Percentiles rank a stretch among this genome's conserved stretches.
Conservation (phyloP, 129 eudicot genomes). For the Apium graveolens region DNA sequence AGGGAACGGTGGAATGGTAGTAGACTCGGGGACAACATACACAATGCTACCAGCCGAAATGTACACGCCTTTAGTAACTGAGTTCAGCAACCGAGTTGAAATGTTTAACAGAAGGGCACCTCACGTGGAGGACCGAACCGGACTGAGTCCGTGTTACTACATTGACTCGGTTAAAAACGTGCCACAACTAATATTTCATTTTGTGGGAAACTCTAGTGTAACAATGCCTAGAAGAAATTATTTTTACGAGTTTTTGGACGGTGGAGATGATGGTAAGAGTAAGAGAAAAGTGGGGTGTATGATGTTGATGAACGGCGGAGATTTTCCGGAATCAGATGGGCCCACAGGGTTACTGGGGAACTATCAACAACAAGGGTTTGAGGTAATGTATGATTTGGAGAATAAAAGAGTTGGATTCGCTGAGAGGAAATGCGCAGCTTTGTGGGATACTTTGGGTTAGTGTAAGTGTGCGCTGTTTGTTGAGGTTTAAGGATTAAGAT, state of each 20-base stretch:
- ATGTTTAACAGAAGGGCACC: conserved; percentile 42
- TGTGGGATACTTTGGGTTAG: conserved; percentile 54
- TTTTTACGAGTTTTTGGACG: conserved; percentile 64
- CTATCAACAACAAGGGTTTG: conserved; percentile 91
- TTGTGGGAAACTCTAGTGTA: conserved; percentile 76
- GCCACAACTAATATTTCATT: conserved; percentile 61
- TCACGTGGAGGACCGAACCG: conserved; percentile 45
- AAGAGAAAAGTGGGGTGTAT: conserved; percentile 69
- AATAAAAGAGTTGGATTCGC: conserved; percentile 82
- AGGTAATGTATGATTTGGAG: conserved; percentile 92
- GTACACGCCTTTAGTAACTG: conserved; percentile 35
- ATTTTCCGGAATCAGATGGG: conserved; percentile 70
- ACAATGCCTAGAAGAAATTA: conserved; percentile 69
- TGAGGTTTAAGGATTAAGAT: neutral
- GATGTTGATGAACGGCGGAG: conserved; percentile 89
- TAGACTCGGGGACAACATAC: conserved; percentile 89
- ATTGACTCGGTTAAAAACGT: conserved; percentile 19
- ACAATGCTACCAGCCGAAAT: conserved; percentile 57
- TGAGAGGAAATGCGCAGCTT: conserved; percentile 56
- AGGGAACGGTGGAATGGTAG: conserved; percentile 97
- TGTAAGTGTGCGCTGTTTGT: conserved; percentile 19
- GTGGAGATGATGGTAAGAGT: conserved; percentile 31
- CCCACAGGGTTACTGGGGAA: conserved; percentile 84
- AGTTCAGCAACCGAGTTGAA: conserved; percentile 36
- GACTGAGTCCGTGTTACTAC: conserved; percentile 77